Evolutionary conservation across 441 rosid genomes (phyloP).

Genomic region (Erysimum cheiri): DNA sequence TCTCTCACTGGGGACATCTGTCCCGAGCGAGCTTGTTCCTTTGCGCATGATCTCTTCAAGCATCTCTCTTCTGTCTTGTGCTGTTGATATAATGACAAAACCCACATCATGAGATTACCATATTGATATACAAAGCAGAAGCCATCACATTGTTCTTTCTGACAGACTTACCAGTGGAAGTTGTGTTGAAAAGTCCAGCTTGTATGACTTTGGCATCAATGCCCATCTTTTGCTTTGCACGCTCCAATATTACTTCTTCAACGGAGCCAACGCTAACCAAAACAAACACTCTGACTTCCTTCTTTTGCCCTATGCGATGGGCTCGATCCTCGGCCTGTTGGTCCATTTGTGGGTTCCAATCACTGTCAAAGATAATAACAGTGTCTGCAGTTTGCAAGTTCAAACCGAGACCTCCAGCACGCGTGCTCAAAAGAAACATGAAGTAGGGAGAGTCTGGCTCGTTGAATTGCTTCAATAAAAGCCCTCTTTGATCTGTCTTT

Average conservation of each 20-base stretch:
- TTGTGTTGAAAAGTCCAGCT: conserved; percentile 99
- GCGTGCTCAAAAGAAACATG: conserved; percentile 99
- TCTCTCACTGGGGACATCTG: conserved; percentile 98
- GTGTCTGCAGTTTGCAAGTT: conserved; percentile 99
- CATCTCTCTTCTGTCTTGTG: conserved; percentile 96
- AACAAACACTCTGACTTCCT: conserved; percentile 99
- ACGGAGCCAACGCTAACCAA: conserved; percentile 98
- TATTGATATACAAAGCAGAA: conserved; percentile 14
- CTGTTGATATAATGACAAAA: conserved; percentile 51
- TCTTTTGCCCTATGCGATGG: conserved; percentile 99
- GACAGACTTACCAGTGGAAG: conserved; percentile 82
- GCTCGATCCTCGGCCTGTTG: conserved; percentile 99
- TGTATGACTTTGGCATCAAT: conserved; percentile 99
- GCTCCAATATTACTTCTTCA: conserved; percentile 99
- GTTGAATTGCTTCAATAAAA: conserved; percentile 86
- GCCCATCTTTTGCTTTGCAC: conserved; percentile 99
- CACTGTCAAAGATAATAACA: conserved; percentile 98
- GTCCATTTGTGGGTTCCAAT: conserved; percentile 99
- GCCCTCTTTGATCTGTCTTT: conserved; percentile 97
- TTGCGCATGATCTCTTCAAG: conserved; percentile 95
- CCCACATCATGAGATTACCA: conserved; percentile 19
- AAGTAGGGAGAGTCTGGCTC: conserved; percentile 98
- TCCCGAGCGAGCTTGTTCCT: conserved; percentile 97
- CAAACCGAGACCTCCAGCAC: conserved; percentile 99
- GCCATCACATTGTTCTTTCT: conserved; percentile 8